Evolutionary conservation across 208 protist species (phyloP), one percentile per base, ranked within the genome.

Genomic region (Crithidia expoeki): DNA sequence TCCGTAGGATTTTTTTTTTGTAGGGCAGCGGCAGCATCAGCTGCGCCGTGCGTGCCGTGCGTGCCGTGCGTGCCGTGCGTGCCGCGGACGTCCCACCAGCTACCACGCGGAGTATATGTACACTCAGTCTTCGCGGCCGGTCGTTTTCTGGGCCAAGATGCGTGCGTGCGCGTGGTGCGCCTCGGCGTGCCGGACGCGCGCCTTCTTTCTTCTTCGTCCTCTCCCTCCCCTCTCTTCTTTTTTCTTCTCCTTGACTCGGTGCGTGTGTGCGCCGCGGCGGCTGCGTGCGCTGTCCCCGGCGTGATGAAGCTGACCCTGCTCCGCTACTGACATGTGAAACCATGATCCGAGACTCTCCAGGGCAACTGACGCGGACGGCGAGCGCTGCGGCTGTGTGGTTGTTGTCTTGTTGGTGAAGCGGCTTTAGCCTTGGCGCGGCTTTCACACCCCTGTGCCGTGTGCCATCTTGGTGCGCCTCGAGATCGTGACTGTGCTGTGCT

Each of bases 381-480:
- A 25, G 56, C 19, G 58, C 47, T 16, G 58, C 40, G 25, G 34
- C 36, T 38, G 28, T 2, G 36, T 32, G 28, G 56, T 23, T 33
- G 36, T 60, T 34, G 52, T 58, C 4, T 4, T 44, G n/a, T 17
- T 49, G 12, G 47, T 65, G 21, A 72, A 71, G 72, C 72, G 72
- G 72, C 72, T 78, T 78, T 71, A 78, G 72, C 72, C 72, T 69
- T 78, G 72, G 72, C 63, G 49, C 72, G 72, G 72, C 72, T 66
- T 71, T 78, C 65, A 78, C 66, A 72, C 44, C 66, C 66, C 59
- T 68, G 65, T 77, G 72, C 72, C 64, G 72, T 72, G 47, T 60
- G 72, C 72, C 72, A 77, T 68, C 72, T 77, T 77, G 72, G 72
- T 77, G 72, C 72, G 72, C 72, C 64, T 68, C 72, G 59, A 77